Percentiles rank a stretch among this genome's conserved stretches.
Evolutionary conservation across 2,329 filamentous ascomycete genomes (phyloP).

Genomic region (Alternaria sp.): DNA sequence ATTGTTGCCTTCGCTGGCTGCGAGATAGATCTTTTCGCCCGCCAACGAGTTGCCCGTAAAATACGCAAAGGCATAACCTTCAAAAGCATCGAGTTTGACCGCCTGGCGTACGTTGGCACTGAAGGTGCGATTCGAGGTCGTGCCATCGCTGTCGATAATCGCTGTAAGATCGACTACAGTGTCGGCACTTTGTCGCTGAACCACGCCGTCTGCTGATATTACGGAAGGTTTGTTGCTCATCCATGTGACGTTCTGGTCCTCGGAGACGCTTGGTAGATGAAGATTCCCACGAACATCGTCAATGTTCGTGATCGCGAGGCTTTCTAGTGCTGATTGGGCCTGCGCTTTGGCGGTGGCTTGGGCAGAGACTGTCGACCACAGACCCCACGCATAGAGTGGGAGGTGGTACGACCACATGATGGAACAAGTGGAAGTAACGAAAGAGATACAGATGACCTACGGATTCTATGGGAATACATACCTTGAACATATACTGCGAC

Average conservation of each 20-base stretch:
- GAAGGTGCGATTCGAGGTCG: conserved; percentile 36
- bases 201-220: conserved; percentile 46
- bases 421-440: neutral
- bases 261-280: conserved; percentile 39
- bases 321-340: conserved; percentile 18
- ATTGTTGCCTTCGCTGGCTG: conserved; percentile 60
- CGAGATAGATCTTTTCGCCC: conserved; percentile 62
- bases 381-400: conserved; percentile 6
- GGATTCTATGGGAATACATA: neutral
- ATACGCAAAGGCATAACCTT: conserved; percentile 61
- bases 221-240: conserved; percentile 43
- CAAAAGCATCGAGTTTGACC: conserved; percentile 41
- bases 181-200: conserved; percentile 41
- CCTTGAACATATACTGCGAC: conserved; percentile 1
- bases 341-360: conserved; percentile 2
- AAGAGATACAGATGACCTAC: neutral
- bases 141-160: conserved; percentile 33
- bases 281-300: conserved; percentile 51
- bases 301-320: conserved; percentile 38
- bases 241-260: conserved; percentile 47
- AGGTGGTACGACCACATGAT: conserved; percentile 14
- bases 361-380: conserved; percentile 8
- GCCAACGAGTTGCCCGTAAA: conserved; percentile 55
- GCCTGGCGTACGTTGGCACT: conserved; percentile 47
- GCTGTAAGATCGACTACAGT: conserved; percentile 47